A percentile compares a stretch with the other conserved stretches of the same genome.
Conservation (phyloP, 1,139 yeast species). For the Ogataea hybrid region DNA sequence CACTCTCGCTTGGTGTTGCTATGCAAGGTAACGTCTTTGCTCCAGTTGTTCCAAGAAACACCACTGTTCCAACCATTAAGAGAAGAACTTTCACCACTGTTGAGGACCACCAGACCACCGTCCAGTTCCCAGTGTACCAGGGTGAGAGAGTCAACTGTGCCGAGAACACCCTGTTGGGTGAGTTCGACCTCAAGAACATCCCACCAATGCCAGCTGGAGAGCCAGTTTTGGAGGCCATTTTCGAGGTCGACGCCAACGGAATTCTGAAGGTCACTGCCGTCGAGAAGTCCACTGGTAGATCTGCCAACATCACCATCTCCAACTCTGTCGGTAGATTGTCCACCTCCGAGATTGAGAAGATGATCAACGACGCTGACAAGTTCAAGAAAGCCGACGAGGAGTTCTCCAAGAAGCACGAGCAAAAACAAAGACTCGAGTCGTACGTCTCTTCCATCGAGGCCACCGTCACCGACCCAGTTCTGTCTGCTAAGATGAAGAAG, state of each 20-base stretch:
- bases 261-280: slow-evolving; percentile 99
- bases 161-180: slow-evolving; percentile 99
- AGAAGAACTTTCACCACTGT: slow-evolving; percentile 99
- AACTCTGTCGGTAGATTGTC: slow-evolving; percentile 99
- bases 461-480: slow-evolving; percentile 97
- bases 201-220: slow-evolving; percentile 99
- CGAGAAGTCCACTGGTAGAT: slow-evolving; percentile 98
- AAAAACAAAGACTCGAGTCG: slow-evolving; percentile 98
- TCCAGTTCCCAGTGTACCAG: slow-evolving; percentile 99
- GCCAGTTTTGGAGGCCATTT: slow-evolving; percentile 99
- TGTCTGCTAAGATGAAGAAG: slow-evolving; percentile 97
- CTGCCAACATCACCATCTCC: slow-evolving; percentile 99
- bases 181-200: slow-evolving; percentile 97
- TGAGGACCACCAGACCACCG: slow-evolving; percentile 99
- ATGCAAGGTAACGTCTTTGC: slow-evolving; percentile 99
- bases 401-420: slow-evolving; percentile 99
- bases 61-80: slow-evolving; percentile 99
- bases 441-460: slow-evolving; percentile 97
- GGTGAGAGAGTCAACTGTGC: slow-evolving; percentile 99
- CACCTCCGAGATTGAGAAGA: slow-evolving; percentile 95
- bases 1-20: slow-evolving; percentile 99
- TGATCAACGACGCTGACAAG: slow-evolving; percentile 98
- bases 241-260: slow-evolving; percentile 99
- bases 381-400: slow-evolving; percentile 99
- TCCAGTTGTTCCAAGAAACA: slow-evolving; percentile 99